A percentile compares a stretch with the other conserved stretches of the same genome.
phyloP scores from a whole-genome alignment of 1,139 yeast genomes.

The Pichia sp. region DNA sequence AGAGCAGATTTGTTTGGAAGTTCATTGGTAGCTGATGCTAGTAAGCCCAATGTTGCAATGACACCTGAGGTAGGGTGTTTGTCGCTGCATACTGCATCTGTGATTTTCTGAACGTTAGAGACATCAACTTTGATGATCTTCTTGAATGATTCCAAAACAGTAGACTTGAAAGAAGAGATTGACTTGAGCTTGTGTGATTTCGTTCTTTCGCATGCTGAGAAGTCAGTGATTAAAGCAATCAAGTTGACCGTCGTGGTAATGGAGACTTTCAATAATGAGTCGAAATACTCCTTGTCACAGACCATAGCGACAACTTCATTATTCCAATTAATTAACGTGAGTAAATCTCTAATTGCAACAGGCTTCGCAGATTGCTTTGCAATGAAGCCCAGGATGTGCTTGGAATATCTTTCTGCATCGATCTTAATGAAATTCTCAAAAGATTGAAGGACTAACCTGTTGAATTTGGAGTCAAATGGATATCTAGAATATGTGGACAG shows the following conservation, averaged over 20 bases:
- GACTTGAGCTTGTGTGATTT: conserved; percentile 44
- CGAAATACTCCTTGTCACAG: conserved; percentile 13
- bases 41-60: conserved; percentile 20
- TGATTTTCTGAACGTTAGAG: conserved; percentile 1
- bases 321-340: conserved; percentile 54
- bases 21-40: conserved; percentile 7
- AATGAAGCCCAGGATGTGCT: conserved; percentile 34
- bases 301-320: conserved; percentile 25
- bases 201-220: conserved; percentile 15
- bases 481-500: conserved; percentile 31
- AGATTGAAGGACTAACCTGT: conserved; percentile 34
- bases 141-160: conserved; percentile 28
- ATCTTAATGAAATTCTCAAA: conserved; percentile 31
- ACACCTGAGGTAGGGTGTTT: conserved; percentile 19
- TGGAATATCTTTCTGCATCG: conserved; percentile 30
- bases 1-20: conserved; percentile 6
- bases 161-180: conserved; percentile 35
- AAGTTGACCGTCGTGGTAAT: conserved; percentile 15
- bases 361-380: conserved; percentile 31
- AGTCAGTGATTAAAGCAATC: conserved; percentile 10
- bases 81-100: conserved; percentile 12
- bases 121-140: conserved; percentile 15
- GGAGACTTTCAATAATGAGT: conserved; percentile 11
- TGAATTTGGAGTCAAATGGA: conserved; percentile 44
- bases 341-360: conserved; percentile 47